Evolutionary conservation across 768 basidiomycete species (phyloP).

Genomic region (Amanita molliuscula): DNA sequence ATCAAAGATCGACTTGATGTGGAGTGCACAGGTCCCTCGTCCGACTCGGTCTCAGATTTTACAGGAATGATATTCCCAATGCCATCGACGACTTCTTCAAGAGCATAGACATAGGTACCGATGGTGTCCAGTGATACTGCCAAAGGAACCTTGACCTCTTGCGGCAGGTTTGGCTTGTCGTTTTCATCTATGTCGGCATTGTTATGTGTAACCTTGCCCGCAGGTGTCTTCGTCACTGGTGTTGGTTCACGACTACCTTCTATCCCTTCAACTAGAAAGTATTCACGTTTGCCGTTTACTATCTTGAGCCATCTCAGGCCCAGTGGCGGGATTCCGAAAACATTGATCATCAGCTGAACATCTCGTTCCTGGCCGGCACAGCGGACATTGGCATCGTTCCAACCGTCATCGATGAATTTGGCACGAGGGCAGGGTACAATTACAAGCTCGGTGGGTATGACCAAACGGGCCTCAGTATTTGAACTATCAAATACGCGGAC

Average conservation of each 20-base stretch:
- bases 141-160: conserved; percentile 59
- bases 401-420: conserved; percentile 42
- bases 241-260: conserved; percentile 41
- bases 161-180: conserved; percentile 25
- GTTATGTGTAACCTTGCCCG: conserved; percentile 2
- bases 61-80: conserved; percentile 65
- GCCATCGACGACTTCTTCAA: conserved; percentile 79
- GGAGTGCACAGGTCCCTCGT: conserved; percentile 22
- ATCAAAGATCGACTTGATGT: conserved; percentile 50
- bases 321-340: conserved; percentile 67
- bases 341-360: conserved; percentile 48
- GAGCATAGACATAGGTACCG: conserved; percentile 60
- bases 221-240: conserved; percentile 12
- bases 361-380: conserved; percentile 62
- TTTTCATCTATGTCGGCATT: conserved; percentile 4
- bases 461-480: conserved; percentile 65
- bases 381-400: conserved; percentile 33
- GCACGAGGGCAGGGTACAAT: conserved; percentile 80
- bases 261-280: conserved; percentile 78
- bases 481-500: conserved; percentile 64
- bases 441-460: conserved; percentile 49
- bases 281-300: conserved; percentile 54
- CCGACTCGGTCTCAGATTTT: conserved; percentile 18
- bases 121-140: conserved; percentile 49
- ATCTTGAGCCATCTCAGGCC: conserved; percentile 70